These are phyloP conservation scores for Mollisia scopiformis DNA, from an alignment of 2,329 filamentous ascomycete genomes.

Conservation along the genomic window DNA sequence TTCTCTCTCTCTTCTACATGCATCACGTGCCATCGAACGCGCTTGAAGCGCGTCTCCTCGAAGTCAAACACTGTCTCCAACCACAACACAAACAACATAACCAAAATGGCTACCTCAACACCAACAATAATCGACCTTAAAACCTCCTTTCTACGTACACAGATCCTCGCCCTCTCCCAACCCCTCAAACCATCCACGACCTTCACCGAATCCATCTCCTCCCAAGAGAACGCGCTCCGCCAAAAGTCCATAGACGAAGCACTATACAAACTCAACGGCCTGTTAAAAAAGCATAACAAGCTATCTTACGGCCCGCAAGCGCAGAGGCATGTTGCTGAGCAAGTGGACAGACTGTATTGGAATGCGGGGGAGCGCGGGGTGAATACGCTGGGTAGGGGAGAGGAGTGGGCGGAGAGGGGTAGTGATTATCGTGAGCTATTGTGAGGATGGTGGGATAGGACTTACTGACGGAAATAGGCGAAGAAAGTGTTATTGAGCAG, in stretches of 20 bases:
- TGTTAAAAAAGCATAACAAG: conserved; percentile 65
- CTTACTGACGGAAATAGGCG: conserved; percentile 5
- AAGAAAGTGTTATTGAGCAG: conserved; percentile 27
- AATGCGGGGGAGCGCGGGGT: conserved; percentile 44
- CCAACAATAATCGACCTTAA: conserved; percentile 66
- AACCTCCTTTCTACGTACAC: conserved; percentile 62
- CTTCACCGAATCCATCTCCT: conserved; percentile 49
- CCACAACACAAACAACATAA: not conserved
- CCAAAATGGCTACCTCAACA: conserved; percentile 37
- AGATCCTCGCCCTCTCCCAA: conserved; percentile 65
- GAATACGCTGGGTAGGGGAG: conserved; percentile 35
- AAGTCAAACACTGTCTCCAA: not conserved
- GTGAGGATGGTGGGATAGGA: not conserved
- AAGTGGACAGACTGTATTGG: conserved; percentile 69
- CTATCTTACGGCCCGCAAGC: conserved; percentile 70
- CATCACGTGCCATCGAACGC: not conserved
- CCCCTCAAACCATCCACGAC: conserved; percentile 58
- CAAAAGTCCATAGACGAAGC: conserved; percentile 58
- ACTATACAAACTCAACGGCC: conserved; percentile 61
- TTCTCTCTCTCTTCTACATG: too few relatives aligned
- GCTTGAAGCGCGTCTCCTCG: not conserved
- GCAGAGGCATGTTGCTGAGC: conserved; percentile 72
- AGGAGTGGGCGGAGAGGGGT: conserved; percentile 43
- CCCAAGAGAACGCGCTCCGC: conserved; percentile 42
- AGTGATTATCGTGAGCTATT: conserved; percentile 37